Conservation (phyloP, 441 rosid genomes). For the Syzygium syzygioides region DNA sequence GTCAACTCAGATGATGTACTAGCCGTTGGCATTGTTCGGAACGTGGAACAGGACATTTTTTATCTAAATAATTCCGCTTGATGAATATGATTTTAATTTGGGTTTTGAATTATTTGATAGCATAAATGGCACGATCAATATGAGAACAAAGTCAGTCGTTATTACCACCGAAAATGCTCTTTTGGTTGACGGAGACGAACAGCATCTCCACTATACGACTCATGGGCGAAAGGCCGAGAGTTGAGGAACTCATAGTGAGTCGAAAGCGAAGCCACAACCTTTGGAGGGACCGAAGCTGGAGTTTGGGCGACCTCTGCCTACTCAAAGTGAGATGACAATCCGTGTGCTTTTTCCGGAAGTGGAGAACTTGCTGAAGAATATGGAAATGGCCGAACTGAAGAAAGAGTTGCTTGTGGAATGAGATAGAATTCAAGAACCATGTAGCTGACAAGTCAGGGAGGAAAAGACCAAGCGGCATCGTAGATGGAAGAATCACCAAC, state of each 20-base stretch:
- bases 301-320: neutral
- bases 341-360: neutral
- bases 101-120: neutral
- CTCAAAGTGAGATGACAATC: neutral
- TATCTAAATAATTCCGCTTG: neutral
- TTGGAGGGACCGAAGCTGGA: neutral
- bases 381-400: neutral
- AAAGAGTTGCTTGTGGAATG: no score
- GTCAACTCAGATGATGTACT: neutral
- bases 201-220: neutral
- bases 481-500: no score
- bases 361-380: no score
- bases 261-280: neutral
- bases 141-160: neutral
- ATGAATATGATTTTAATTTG: neutral
- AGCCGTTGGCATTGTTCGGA: accelerated
- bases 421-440: neutral
- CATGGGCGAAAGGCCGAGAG: neutral
- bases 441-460: neutral
- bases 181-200: neutral
- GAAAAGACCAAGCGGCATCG: neutral
- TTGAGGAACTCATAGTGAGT: neutral
- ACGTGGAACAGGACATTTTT: neutral
- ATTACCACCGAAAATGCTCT: neutral
- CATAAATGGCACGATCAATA: accelerated